Evolutionary conservation across 164 flowering plant genomes (phyloP).

Genomic region (Amborella trichopoda): DNA sequence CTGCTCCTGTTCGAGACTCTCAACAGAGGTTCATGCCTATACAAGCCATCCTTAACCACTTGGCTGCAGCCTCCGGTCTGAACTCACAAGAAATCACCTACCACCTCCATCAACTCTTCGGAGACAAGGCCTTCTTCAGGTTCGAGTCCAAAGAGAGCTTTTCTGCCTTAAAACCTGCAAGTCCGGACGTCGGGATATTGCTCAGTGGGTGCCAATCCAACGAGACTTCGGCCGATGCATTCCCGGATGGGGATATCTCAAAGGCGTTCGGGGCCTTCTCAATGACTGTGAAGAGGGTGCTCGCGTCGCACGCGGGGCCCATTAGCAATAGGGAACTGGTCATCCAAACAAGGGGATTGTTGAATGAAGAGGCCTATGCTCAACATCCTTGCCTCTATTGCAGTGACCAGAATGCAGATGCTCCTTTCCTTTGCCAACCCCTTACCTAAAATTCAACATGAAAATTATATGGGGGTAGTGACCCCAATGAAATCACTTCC

Average conservation of each 20-base stretch:
- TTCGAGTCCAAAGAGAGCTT: too few species aligned
- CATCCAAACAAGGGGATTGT: slow-evolving; percentile 27
- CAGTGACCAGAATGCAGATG: slow-evolving; percentile 52
- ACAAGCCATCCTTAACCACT: slow-evolving; percentile 26
- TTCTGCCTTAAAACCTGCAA: slow-evolving; percentile 4
- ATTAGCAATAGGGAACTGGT: slow-evolving; percentile 45
- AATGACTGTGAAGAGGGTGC: slow-evolving; percentile 42
- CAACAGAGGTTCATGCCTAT: slow-evolving; percentile 29
- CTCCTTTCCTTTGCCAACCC: slow-evolving; percentile 31
- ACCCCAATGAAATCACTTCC: too few species aligned
- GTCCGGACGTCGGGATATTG: slow-evolving; percentile 49
- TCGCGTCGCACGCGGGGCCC: slow-evolving; percentile 19
- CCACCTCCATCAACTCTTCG: slow-evolving; percentile 38
- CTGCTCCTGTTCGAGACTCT: too few species aligned
- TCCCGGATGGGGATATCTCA: slow-evolving; percentile 12
- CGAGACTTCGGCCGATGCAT: slow-evolving; percentile 59
- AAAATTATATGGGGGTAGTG: too few species aligned
- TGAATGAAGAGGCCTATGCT: slow-evolving; percentile 17
- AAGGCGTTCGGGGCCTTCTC: slow-evolving; percentile 73
- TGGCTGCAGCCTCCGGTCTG: slow-evolving; percentile 31
- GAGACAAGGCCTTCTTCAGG: slow-evolving; percentile 26
- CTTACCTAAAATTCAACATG: not conserved
- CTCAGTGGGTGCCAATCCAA: slow-evolving; percentile 70
- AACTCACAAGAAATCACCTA: slow-evolving; percentile 31
- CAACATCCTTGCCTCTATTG: slow-evolving; percentile 83